Evolutionary conservation across 768 basidiomycete genomes (phyloP), one percentile per base, ranked within the genome.

Genomic region (Lentinula sp.): DNA sequence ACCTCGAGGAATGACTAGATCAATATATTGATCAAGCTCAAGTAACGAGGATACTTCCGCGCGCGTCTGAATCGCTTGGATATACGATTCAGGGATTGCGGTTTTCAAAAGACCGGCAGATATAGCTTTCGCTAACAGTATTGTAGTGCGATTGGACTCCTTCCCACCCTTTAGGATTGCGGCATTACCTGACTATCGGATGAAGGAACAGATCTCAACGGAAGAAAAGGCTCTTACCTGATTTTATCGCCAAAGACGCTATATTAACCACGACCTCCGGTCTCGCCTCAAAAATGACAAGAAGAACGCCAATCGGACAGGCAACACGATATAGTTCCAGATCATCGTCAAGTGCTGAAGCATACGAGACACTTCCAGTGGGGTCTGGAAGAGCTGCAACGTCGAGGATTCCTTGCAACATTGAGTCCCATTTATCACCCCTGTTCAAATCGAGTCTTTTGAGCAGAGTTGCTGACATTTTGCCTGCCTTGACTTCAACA

Each of bases 181-280:
- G 20, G 95, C 90, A 71, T 99, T 99, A 1, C 96, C 96, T 97
- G 65, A 6, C 50, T 35, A 6, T 9, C 15, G 18, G 9, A 23
- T 9, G 4, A 16, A 60, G 13, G 39, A 23, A n/a, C 42, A 6
- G 18, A 32, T 28, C 28, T 59, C 41, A 15, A 16, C 13, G 2
- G 39, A 20, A 39, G 18, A 52, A 45, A 59, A 18, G 50, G 5
- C 18, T 68, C 85, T 61, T 63, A 93, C 96, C 96, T 35, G 95
- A 97, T 73, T 98, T 99, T 70, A 99, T 91, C 1, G 97, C 96
- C 68, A 98, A 77, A 0, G 95, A 85, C 5, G 97, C 93, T 64
- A 99, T 98, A 71, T 98, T 98, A 43, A 98, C 91, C 28, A 98
- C 93, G 12, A 99, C 96, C 71, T 99, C 97, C 1, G 97, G 97